Percentiles rank a stretch among this genome's conserved stretches.
These are phyloP conservation scores for Peronospora destructor DNA, from an alignment of 352 stramenopile species.

Conservation along the genomic window DNA sequence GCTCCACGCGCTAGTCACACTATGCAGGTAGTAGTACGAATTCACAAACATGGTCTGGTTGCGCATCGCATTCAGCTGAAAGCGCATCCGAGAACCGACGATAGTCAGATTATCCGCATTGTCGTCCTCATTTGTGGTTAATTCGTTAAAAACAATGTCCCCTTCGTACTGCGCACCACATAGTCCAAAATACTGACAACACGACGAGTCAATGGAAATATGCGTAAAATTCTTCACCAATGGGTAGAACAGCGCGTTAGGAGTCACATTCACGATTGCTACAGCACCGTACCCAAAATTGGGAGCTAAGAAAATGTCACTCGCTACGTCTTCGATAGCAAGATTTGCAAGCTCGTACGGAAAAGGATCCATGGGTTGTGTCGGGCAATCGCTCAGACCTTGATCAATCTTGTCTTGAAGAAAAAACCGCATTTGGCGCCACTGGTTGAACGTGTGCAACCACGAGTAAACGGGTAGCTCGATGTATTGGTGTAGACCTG, in stretches of 20 bases:
- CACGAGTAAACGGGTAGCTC: constrained; percentile 83
- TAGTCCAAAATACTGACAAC: constrained; percentile 82
- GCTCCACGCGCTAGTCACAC: constrained; percentile 43
- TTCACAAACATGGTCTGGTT: constrained; percentile 89
- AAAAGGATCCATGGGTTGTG: constrained; percentile 73
- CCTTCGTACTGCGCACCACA: constrained; percentile 82
- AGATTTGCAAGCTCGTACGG: constrained; percentile 52
- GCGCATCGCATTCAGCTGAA: constrained; percentile 79
- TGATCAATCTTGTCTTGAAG: constrained; percentile 64
- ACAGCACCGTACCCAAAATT: constrained; percentile 13
- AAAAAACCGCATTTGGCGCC: constrained; percentile 79
- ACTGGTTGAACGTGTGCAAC: constrained; percentile 85
- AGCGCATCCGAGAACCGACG: constrained; percentile 70
- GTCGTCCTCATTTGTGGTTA: not conserved
- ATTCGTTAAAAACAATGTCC: constrained; percentile 70
- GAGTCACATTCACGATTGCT: constrained; percentile 35
- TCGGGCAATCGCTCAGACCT: constrained; percentile 56
- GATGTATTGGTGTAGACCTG: constrained; percentile 68
- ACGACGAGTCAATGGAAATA: constrained; percentile 85
- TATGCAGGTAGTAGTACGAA: constrained; percentile 84
- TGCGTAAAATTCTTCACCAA: constrained; percentile 79
- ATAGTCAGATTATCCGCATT: constrained; percentile 33
- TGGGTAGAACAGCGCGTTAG: constrained; percentile 66
- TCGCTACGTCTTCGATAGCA: constrained; percentile 9
- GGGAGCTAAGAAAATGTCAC: constrained; percentile 5